These are phyloP conservation scores for Escovopsis weberi DNA, from an alignment of 2,329 filamentous ascomycete species.

Conservation along the genomic window DNA sequence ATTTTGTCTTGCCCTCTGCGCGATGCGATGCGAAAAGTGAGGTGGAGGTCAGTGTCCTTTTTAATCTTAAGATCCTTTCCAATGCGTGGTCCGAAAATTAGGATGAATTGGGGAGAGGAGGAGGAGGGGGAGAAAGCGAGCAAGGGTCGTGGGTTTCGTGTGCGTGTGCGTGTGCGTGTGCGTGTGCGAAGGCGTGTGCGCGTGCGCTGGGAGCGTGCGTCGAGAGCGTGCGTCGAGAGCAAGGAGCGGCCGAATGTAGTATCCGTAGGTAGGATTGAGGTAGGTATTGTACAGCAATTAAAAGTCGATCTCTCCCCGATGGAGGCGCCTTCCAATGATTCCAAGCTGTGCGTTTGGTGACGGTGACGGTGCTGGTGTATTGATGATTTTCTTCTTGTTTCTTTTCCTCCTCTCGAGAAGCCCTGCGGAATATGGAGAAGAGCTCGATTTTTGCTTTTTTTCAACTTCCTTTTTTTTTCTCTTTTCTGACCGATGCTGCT, in stretches of 20 bases:
- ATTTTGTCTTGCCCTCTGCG: neutral
- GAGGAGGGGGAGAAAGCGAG: no score
- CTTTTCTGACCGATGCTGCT: neutral
- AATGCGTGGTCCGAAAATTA: neutral
- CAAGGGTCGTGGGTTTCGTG: neutral
- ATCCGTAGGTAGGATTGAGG: no score
- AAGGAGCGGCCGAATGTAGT: slow-evolving; percentile 11
- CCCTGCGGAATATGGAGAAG: no score
- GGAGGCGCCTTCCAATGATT: slow-evolving; percentile 15
- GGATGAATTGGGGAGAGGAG: no score
- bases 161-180: neutral
- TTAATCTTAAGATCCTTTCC: no score
- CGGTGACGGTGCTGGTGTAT: neutral
- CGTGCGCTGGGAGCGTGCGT: neutral
- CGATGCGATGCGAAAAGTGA: neutral
- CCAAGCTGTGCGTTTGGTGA: neutral
- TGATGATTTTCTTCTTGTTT: slow-evolving; percentile 1
- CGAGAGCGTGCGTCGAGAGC: slow-evolving; percentile 5
- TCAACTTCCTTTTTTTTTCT: slow-evolving; percentile 5
- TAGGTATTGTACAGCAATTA: slow-evolving; percentile 21
- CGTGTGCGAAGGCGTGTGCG: neutral
- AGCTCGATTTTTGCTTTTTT: slow-evolving; percentile 5
- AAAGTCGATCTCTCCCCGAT: slow-evolving; percentile 13
- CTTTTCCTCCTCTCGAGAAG: no score
- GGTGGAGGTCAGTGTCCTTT: no score